Evolutionary conservation across 441 rosid genomes (phyloP), one percentile per base, ranked within the genome.

Genomic region (Eruca vesicaria): DNA sequence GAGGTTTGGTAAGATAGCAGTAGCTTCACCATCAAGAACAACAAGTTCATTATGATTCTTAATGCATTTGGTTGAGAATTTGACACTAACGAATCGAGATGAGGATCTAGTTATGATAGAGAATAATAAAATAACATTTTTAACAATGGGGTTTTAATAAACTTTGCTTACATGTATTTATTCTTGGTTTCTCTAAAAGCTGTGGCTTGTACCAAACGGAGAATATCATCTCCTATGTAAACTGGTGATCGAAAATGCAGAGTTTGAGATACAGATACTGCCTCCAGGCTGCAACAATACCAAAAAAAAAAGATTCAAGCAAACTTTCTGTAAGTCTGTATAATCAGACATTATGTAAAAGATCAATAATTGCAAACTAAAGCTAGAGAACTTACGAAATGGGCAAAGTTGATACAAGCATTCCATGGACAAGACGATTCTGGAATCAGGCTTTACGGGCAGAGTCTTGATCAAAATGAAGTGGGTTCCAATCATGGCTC

Each of bases 361-460:
- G 29, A 19, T 45, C 1, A 9, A 65, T 7, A 19, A 55, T 20
- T 29, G 59, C 5, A 62, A 32, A 63, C 19, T 52, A 35, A 59
- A 61, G 41, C 0, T 33, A 56, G 41, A 62, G 21, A 33, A 76
- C 94, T 90, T 82, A 92, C 99, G 52, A 89, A 90, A 81, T 79
- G 86, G 31, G 90, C 70, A 48, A 97, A 82, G 79, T 90, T 91
- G 9, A 89, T 91, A 59, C 92, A 68, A 95, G 94, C 97, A 92
- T 85, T 28, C 99, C 95, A 64, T 92, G 98, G 64, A 95, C 97
- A 75, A 90, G 78, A 19, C 82, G 71, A 77, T 82, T 92, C 66
- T 92, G 88, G 16, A 86, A 95, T 28, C 94, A 94, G 2, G 86
- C 84, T 70, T 69, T 65, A 79, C 66, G 84, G 20, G 94, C 92